Evolutionary conservation across 805 yeast genomes (phyloP).

Genomic region (Myxozyma neglecta): DNA sequence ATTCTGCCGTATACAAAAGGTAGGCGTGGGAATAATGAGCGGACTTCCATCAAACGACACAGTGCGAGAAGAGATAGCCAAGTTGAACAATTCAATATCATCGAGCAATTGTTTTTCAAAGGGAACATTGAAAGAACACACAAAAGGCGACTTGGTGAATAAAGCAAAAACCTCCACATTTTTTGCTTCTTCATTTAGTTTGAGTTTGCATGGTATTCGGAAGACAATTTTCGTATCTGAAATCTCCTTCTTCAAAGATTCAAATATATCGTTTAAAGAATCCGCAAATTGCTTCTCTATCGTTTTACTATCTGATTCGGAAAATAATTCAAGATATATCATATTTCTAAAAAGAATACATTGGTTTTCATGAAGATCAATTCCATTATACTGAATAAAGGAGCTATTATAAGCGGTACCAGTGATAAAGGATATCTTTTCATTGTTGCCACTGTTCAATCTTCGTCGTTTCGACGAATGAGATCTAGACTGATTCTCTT

Average conservation of each 20-base stretch:
- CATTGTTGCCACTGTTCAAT: not conserved
- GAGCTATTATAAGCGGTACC: too few species aligned
- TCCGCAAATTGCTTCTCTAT: not conserved
- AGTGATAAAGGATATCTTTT: not conserved
- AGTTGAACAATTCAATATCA: slow-evolving; percentile 13
- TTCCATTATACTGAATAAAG: slow-evolving; percentile 3
- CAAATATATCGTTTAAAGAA: not conserved
- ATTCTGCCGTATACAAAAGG: slow-evolving; percentile 3
- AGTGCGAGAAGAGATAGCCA: not conserved
- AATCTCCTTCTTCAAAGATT: not conserved
- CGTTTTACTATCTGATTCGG: not conserved
- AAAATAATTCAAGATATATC: not conserved
- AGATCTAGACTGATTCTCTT: too few species aligned
- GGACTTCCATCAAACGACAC: slow-evolving; percentile 15
- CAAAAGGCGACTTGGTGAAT: not conserved
- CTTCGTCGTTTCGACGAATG: slow-evolving; percentile 9
- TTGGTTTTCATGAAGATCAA: slow-evolving; percentile 12
- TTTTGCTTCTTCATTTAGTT: not conserved
- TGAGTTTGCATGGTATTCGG: slow-evolving; percentile 13
- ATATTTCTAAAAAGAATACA: slow-evolving; percentile 10
- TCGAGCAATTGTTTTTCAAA: not conserved
- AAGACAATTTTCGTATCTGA: not conserved
- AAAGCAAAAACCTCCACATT: slow-evolving; percentile 8
- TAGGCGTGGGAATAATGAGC: slow-evolving; percentile 11
- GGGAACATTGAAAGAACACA: not conserved